Evolutionary conservation across 345 rosid species (phyloP).

Genomic region (Alliaria petiolata): DNA sequence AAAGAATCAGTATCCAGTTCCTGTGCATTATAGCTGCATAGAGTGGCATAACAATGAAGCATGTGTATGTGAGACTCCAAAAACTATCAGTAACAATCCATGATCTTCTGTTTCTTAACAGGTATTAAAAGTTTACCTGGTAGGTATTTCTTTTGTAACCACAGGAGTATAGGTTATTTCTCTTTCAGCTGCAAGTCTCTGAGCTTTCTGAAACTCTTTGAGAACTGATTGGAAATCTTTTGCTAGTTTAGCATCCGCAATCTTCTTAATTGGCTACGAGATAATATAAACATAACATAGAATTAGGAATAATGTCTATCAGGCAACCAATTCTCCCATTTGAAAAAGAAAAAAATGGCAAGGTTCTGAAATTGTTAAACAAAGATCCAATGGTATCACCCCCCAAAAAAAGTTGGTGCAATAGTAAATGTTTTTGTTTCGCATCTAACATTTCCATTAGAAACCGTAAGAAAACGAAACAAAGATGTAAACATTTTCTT

Average conservation of each 20-base stretch:
- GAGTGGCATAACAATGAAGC: neutral
- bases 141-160: slow-evolving; percentile 44
- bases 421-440: neutral
- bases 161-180: slow-evolving; percentile 53
- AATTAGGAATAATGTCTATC: neutral
- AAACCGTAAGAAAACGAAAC: neutral
- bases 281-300: neutral
- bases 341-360: neutral
- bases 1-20: slow-evolving; percentile 51
- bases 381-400: neutral
- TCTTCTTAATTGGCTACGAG: slow-evolving; percentile 60
- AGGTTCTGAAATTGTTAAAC: neutral
- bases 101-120: neutral
- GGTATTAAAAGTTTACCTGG: slow-evolving; percentile 38
- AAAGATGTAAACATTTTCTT: slow-evolving; percentile 26
- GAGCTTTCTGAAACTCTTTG: slow-evolving; percentile 69
- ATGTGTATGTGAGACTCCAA: neutral
- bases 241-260: slow-evolving; percentile 73
- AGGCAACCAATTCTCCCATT: neutral
- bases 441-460: neutral
- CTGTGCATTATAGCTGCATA: slow-evolving; percentile 46
- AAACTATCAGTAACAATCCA: neutral
- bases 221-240: slow-evolving; percentile 64
- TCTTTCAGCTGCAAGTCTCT: slow-evolving; percentile 75
- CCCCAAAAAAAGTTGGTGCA: neutral